Percentiles rank a stretch among this genome's conserved stretches.
Evolutionary conservation across 768 basidiomycete species (phyloP).

Genomic region (Lentinula lateritia): DNA sequence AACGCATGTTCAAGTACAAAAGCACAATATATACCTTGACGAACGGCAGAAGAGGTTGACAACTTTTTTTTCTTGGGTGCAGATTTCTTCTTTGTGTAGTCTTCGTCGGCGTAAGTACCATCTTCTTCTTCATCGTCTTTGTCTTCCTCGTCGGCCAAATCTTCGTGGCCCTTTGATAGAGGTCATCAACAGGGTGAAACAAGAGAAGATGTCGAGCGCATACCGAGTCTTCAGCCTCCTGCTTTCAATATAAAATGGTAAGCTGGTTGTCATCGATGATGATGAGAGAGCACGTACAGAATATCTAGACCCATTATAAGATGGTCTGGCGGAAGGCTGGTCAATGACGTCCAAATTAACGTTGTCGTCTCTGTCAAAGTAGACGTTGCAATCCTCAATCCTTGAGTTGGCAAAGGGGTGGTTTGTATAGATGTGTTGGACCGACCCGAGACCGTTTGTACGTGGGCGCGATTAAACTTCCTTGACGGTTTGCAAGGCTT

Average conservation of each 20-base stretch:
- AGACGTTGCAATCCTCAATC: not conserved
- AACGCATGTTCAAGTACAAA: constrained; percentile 13
- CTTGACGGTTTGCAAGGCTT: constrained; percentile 48
- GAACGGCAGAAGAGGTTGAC: constrained; percentile 32
- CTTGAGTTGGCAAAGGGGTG: constrained; percentile 7
- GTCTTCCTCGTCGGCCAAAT: constrained; percentile 54
- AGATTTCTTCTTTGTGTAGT: constrained; percentile 65
- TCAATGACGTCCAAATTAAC: constrained; percentile 36
- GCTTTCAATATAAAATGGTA: constrained; percentile 9
- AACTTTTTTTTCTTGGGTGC: constrained; percentile 64
- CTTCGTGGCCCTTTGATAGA: constrained; percentile 37
- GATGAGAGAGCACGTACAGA: constrained; percentile 5
- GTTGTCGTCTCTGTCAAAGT: constrained; percentile 44
- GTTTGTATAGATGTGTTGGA: not conserved
- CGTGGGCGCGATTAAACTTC: constrained; percentile 4
- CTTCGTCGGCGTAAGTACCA: constrained; percentile 73
- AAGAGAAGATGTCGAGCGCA: constrained; percentile 22
- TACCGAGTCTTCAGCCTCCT: constrained; percentile 61
- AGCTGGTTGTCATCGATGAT: constrained; percentile 8
- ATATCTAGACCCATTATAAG: constrained; percentile 35
- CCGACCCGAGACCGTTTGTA: constrained; percentile 3
- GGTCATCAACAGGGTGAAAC: constrained; percentile 13
- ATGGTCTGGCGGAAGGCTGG: constrained; percentile 16
- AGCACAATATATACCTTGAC: constrained; percentile 42
- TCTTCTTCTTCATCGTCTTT: constrained; percentile 65